phyloP scores from a whole-genome alignment of 441 rosid genomes.

The Populus hybrid region DNA sequence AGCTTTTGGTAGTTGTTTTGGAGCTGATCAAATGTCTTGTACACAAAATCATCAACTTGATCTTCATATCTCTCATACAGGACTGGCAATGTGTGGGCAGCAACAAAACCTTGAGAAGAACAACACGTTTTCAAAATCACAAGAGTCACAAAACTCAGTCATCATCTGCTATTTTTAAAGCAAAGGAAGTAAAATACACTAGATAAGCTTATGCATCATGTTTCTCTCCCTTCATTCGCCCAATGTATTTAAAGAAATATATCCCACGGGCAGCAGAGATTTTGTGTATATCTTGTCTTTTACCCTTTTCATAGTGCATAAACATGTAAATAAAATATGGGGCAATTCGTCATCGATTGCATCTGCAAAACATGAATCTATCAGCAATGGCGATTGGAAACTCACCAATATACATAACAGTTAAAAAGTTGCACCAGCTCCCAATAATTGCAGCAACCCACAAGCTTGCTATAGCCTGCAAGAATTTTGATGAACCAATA shows the following conservation, averaged over 20 bases:
- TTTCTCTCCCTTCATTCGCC: neutral
- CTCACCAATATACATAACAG: slow-evolving; percentile 84
- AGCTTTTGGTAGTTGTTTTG: slow-evolving; percentile 57
- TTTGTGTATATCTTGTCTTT: neutral
- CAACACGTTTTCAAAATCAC: slow-evolving; percentile 4
- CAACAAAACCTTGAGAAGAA: slow-evolving; percentile 64
- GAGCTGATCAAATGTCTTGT: slow-evolving; percentile 54
- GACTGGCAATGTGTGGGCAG: slow-evolving; percentile 86
- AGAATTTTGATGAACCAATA: slow-evolving; percentile 12
- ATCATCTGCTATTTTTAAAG: neutral
- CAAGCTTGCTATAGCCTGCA: slow-evolving; percentile 60
- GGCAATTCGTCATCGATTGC: neutral
- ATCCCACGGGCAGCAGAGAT: neutral
- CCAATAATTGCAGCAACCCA: slow-evolving; percentile 76
- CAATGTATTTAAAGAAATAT: neutral
- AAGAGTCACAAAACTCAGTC: neutral
- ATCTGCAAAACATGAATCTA: neutral
- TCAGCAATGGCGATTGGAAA: neutral
- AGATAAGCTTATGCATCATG: neutral
- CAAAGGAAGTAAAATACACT: neutral
- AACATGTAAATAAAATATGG: too few relatives aligned
- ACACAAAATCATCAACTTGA: slow-evolving; percentile 59
- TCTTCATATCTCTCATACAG: slow-evolving; percentile 83
- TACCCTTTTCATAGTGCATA: neutral
- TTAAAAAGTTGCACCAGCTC: slow-evolving; percentile 89